These are phyloP conservation scores for Eremochloa ophiuroides DNA, from an alignment of 176 grass and related monocot species.

Conservation along the genomic window DNA sequence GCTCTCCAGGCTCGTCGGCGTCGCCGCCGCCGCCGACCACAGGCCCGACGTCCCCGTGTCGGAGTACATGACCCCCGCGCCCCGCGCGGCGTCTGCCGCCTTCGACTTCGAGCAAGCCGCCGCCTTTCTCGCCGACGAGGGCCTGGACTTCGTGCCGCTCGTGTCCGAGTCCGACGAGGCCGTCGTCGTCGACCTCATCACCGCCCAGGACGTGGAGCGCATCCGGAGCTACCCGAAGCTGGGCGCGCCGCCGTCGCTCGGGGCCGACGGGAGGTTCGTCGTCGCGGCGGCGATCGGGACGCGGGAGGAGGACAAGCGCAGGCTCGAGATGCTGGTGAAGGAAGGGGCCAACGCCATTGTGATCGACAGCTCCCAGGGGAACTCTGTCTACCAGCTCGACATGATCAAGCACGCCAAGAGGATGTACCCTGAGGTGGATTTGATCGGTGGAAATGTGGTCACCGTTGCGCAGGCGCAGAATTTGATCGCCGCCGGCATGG, in stretches of 20 bases:
- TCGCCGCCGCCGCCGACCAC: conserved; percentile 46
- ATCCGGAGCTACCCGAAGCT: conserved; percentile 72
- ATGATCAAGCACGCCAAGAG: conserved; percentile 83
- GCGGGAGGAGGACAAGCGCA: conserved; percentile 67
- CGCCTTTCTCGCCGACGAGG: conserved; percentile 58
- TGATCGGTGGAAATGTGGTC: conserved; percentile 89
- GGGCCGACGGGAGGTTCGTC: conserved; percentile 56
- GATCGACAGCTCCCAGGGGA: conserved; percentile 93
- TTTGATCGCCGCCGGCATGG: conserved; percentile 55
- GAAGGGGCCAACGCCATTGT: conserved; percentile 63
- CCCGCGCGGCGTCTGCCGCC: conserved; percentile 30
- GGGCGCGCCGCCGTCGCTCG: conserved; percentile 64
- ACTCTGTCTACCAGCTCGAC: conserved; percentile 78
- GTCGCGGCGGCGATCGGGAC: conserved; percentile 77
- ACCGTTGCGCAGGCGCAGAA: conserved; percentile 69
- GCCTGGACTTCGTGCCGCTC: conserved; percentile 66
- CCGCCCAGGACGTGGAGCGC: conserved; percentile 66
- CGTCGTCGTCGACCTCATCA: conserved; percentile 68
- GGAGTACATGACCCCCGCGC: conserved; percentile 62
- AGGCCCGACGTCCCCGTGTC: conserved; percentile 19
- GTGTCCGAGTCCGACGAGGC: conserved; percentile 39
- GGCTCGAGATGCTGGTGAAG: conserved; percentile 68
- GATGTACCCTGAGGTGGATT: conserved; percentile 64
- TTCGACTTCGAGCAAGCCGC: conserved; percentile 69
- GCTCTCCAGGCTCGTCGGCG: conserved; percentile 49